phyloP scores from a whole-genome alignment of 2,329 filamentous ascomycete species.

The Paecilomyces fulvus region DNA sequence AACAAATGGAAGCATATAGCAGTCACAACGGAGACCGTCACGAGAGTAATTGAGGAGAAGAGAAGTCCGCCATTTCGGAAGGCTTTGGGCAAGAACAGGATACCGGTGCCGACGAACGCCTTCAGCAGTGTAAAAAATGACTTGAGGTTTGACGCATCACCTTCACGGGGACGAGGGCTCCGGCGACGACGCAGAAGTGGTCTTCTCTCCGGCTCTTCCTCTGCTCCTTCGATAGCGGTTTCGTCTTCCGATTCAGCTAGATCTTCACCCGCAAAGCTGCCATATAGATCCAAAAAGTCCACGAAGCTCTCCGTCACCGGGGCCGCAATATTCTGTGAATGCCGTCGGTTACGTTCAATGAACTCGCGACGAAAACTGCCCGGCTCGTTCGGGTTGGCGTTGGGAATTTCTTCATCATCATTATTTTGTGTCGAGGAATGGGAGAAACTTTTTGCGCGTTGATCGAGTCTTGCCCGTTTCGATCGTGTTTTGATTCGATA shows the following conservation, averaged over 20 bases:
- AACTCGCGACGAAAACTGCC: constrained; percentile 49
- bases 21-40: constrained; percentile 57
- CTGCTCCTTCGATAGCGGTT: constrained; percentile 31
- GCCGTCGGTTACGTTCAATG: constrained; percentile 31
- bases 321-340: constrained; percentile 36
- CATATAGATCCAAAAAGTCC: constrained; percentile 67
- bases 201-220: constrained; percentile 28
- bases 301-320: constrained; percentile 63
- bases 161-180: constrained; percentile 43
- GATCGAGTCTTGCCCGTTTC: constrained; percentile 34
- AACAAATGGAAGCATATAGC: constrained; percentile 65
- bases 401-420: constrained; percentile 30
- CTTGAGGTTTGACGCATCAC: constrained; percentile 60
- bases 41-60: constrained; percentile 62
- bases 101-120: constrained; percentile 77
- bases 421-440: constrained; percentile 28
- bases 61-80: constrained; percentile 71
- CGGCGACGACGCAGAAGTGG: constrained; percentile 45
- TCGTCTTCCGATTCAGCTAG: constrained; percentile 53
- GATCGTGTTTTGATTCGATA: constrained; percentile 60
- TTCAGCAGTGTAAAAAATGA: constrained; percentile 73
- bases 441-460: constrained; percentile 62
- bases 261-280: constrained; percentile 68
- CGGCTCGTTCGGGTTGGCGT: constrained; percentile 39
- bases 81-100: constrained; percentile 82